Evolutionary conservation across 2,329 filamentous ascomycete genomes (phyloP).

Genomic region (Didymella pinodella): DNA sequence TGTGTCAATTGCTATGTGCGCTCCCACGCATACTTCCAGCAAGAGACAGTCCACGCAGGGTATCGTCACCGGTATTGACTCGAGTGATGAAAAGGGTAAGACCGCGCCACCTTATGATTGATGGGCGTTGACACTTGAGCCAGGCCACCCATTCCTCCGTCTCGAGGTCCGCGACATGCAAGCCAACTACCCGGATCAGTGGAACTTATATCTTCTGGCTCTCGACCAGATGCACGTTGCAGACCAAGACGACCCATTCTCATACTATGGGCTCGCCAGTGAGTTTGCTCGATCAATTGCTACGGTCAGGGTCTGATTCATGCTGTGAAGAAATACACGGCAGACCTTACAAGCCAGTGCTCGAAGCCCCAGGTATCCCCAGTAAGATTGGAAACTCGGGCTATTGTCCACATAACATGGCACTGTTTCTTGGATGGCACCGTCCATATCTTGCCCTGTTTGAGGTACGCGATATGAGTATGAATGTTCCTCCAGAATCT

Average conservation of each 20-base stretch:
- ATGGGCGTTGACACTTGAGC: constrained; percentile 4
- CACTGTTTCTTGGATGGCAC: constrained; percentile 86
- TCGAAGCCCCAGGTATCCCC: constrained; percentile 44
- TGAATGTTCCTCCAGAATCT: background rate
- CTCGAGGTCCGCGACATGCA: constrained; percentile 72
- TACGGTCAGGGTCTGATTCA: too few relatives aligned
- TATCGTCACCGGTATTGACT: constrained; percentile 31
- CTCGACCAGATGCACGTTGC: constrained; percentile 73
- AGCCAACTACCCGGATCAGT: constrained; percentile 67
- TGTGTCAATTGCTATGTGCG: constrained; percentile 19
- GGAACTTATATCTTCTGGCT: constrained; percentile 79
- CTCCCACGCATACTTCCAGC: background rate
- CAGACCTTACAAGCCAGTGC: constrained; percentile 48
- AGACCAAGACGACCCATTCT: constrained; percentile 69
- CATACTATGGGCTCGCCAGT: constrained; percentile 82
- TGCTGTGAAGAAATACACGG: constrained; percentile 43
- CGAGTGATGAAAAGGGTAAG: constrained; percentile 32
- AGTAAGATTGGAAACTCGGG: constrained; percentile 54
- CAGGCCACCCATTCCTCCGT: constrained; percentile 54
- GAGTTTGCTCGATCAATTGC: constrained; percentile 9
- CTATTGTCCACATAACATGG: constrained; percentile 80
- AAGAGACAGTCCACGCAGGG: constrained; percentile 17
- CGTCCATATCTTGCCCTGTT: constrained; percentile 75
- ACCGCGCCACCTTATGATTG: background rate
- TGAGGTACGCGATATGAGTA: constrained; percentile 54